Evolutionary conservation across 2,329 filamentous ascomycete species (phyloP).

Genomic region (Didymella keratinophila): DNA sequence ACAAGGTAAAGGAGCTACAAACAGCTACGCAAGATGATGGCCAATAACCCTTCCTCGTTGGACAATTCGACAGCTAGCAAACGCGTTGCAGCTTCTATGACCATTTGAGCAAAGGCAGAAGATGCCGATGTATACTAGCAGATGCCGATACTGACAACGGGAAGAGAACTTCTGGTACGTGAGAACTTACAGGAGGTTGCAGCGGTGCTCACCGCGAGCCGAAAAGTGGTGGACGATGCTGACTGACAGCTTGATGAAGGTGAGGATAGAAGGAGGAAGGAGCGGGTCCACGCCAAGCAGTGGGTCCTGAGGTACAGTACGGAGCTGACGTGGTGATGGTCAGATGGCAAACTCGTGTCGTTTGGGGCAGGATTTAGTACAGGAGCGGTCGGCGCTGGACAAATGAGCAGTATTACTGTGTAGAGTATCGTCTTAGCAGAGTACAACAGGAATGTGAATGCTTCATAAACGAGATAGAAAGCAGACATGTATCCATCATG

Average conservation of each 20-base stretch:
- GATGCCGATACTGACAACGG: background rate
- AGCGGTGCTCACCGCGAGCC: slow-evolving; percentile 1
- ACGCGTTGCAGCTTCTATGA: background rate
- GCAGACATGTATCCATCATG: background rate
- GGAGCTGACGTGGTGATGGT: slow-evolving; percentile 24
- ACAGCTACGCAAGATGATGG: background rate
- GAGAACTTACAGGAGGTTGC: slow-evolving; percentile 6
- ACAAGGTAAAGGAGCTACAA: background rate
- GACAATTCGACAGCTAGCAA: background rate
- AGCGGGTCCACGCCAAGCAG: slow-evolving; percentile 7
- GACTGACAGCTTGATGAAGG: slow-evolving; percentile 3
- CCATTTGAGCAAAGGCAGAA: too few species aligned
- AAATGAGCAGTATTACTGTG: slow-evolving; percentile 43
- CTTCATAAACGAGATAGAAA: background rate
- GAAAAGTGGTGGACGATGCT: background rate
- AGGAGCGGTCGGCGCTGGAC: slow-evolving; percentile 29
- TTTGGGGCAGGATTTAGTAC: slow-evolving; percentile 25
- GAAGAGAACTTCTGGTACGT: background rate
- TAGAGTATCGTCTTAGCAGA: slow-evolving; percentile 31
- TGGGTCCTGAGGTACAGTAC: slow-evolving; percentile 11
- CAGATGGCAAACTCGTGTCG: slow-evolving; percentile 27
- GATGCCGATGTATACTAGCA: background rate
- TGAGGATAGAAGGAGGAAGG: background rate
- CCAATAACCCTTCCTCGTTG: background rate
- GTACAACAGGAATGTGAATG: slow-evolving; percentile 1